phyloP scores from a whole-genome alignment of 495 filamentous ascomycete species.

The Friedmanniomyces simplex region DNA sequence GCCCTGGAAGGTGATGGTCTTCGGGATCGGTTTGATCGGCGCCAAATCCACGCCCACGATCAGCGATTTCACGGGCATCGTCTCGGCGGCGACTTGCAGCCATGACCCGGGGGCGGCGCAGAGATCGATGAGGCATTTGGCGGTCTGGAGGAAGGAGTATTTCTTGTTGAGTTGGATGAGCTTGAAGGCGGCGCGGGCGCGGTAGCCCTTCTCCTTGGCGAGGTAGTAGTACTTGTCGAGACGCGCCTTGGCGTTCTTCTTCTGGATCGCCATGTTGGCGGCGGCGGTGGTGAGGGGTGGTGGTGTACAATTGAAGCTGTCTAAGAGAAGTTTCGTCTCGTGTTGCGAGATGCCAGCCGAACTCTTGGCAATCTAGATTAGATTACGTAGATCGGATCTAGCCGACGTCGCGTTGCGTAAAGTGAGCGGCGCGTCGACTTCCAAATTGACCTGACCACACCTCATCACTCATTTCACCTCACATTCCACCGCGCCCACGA shows the following conservation, averaged over 20 bases:
- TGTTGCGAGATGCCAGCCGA: neutral
- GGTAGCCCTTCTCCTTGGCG: conserved; percentile 96
- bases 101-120: conserved; percentile 97
- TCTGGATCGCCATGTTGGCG: conserved; percentile 78
- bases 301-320: neutral
- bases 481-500: neutral
- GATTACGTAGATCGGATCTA: neutral
- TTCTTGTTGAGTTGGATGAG: conserved; percentile 98
- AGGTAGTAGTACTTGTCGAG: conserved; percentile 91
- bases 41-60: conserved; percentile 93
- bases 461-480: neutral
- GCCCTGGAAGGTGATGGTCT: conserved; percentile 87
- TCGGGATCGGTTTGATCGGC: conserved; percentile 91
- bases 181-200: conserved; percentile 95
- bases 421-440: neutral
- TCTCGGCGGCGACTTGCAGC: conserved; percentile 96
- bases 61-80: conserved; percentile 79
- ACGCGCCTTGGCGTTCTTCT: conserved; percentile 99
- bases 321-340: neutral
- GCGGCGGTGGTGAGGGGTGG: neutral
- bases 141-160: conserved; percentile 93
- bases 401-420: neutral
- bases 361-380: conserved; percentile 1
- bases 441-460: neutral
- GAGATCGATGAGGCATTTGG: conserved; percentile 90